phyloP scores from a whole-genome alignment of 352 stramenopile species.

The Albugo laibachii region DNA sequence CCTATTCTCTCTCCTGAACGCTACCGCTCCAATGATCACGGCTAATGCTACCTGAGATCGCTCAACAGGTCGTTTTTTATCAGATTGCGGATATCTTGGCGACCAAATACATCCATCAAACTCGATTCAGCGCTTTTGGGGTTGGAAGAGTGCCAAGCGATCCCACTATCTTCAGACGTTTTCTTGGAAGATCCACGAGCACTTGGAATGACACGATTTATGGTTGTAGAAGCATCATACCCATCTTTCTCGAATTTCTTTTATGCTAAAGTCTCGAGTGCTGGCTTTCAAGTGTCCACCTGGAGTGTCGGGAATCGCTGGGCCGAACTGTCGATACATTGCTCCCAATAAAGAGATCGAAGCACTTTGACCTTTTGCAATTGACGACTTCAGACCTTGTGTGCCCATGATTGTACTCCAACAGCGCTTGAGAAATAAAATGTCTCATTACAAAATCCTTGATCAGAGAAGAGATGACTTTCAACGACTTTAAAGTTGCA shows the following conservation, averaged over 20 bases:
- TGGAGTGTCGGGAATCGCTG: constrained; percentile 63
- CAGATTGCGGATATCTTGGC: constrained; percentile 52
- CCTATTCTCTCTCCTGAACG: too few species aligned
- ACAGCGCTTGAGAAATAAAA: constrained; percentile 42
- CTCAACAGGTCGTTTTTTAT: constrained; percentile 75
- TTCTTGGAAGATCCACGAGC: constrained; percentile 18
- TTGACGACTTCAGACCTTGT: constrained; percentile 53
- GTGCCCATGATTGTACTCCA: constrained; percentile 60
- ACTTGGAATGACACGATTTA: constrained; percentile 32
- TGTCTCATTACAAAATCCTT: constrained; percentile 51
- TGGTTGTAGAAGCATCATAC: constrained; percentile 37
- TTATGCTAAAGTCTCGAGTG: constrained; percentile 50
- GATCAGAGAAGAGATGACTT: constrained; percentile 41
- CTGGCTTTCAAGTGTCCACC: constrained; percentile 68
- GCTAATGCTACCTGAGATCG: constrained; percentile 74
- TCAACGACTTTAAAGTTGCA: constrained; percentile 44
- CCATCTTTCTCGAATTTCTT: constrained; percentile 65
- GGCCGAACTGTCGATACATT: constrained; percentile 75
- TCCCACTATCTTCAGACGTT: constrained; percentile 19
- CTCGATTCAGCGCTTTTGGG: constrained; percentile 13
- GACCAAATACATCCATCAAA: constrained; percentile 38
- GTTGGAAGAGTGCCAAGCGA: background rate
- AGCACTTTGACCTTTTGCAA: constrained; percentile 50
- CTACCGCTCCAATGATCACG: too few species aligned
- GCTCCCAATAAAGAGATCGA: constrained; percentile 42